These are phyloP conservation scores for Misopates orontium DNA, from an alignment of 257 asterid species.

Conservation along the genomic window DNA sequence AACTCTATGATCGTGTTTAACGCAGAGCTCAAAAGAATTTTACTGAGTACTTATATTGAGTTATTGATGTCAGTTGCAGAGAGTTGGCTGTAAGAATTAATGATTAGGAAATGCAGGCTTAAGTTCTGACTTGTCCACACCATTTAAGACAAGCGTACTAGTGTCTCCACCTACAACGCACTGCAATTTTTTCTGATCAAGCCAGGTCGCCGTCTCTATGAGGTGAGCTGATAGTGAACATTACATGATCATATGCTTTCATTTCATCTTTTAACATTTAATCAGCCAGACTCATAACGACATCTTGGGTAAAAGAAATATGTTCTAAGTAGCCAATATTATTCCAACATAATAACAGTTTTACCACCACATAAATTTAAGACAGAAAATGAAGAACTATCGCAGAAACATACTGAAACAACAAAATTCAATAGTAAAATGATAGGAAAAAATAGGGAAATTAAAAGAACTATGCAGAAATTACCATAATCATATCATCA, in stretches of 20 bases:
- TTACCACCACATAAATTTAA: conserved; percentile 3
- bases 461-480: conserved; percentile 2
- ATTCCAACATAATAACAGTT: neutral
- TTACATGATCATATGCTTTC: too few species aligned
- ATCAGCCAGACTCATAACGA: neutral
- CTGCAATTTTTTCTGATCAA: too few species aligned
- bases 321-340: neutral
- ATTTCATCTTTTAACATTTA: neutral
- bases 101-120: too few species aligned
- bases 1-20: neutral
- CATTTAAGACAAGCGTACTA: too few species aligned
- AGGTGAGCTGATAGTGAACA: too few species aligned
- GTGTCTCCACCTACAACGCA: too few species aligned
- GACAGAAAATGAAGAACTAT: conserved; percentile 3
- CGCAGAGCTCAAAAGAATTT: neutral
- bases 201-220: too few species aligned
- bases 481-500: conserved; percentile 96
- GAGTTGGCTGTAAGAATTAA: too few species aligned
- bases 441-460: conserved; percentile 5
- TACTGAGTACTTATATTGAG: neutral
- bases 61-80: neutral
- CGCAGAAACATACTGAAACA: neutral
- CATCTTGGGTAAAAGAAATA: neutral
- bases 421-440: conserved; percentile 17
- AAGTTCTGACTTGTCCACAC: too few species aligned